phyloP scores from a whole-genome alignment of 225 moss, liverwort and hornwort species.

The Takakia lepidozioides region DNA sequence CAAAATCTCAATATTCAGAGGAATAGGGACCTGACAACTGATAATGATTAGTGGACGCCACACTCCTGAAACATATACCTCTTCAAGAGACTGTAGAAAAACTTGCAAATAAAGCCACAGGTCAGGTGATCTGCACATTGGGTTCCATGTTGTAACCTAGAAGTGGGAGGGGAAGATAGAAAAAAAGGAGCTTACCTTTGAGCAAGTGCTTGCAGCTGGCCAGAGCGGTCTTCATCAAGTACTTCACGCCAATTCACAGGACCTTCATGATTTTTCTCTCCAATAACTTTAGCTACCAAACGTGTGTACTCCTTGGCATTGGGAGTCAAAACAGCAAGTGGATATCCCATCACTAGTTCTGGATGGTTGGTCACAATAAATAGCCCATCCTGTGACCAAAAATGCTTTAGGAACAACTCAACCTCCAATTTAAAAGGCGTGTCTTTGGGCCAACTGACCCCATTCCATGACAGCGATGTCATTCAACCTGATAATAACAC shows the following conservation, averaged over 20 bases:
- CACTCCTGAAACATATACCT: too few species aligned
- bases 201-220: conserved; percentile 75
- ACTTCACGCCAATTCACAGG: conserved; percentile 26
- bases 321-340: conserved; percentile 78
- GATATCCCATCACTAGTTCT: conserved; percentile 67
- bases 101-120: too few species aligned
- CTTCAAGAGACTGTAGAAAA: too few species aligned
- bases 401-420: too few species aligned
- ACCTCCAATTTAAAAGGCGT: background rate
- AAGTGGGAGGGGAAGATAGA: background rate
- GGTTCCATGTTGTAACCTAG: background rate
- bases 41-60: too few species aligned
- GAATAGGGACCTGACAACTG: too few species aligned
- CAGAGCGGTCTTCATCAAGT: conserved; percentile 47
- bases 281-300: conserved; percentile 63
- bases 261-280: conserved; percentile 23
- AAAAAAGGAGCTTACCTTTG: conserved; percentile 39
- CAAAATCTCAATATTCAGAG: too few species aligned
- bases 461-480: too few species aligned
- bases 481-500: too few species aligned
- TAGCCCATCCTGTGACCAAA: conserved; percentile 68
- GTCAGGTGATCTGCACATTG: too few species aligned
- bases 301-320: conserved; percentile 90
- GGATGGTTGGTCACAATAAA: conserved; percentile 77
- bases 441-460: too few species aligned